These are phyloP conservation scores for Lentinula guzmanii DNA, from an alignment of 768 basidiomycete species.

Conservation along the genomic window DNA sequence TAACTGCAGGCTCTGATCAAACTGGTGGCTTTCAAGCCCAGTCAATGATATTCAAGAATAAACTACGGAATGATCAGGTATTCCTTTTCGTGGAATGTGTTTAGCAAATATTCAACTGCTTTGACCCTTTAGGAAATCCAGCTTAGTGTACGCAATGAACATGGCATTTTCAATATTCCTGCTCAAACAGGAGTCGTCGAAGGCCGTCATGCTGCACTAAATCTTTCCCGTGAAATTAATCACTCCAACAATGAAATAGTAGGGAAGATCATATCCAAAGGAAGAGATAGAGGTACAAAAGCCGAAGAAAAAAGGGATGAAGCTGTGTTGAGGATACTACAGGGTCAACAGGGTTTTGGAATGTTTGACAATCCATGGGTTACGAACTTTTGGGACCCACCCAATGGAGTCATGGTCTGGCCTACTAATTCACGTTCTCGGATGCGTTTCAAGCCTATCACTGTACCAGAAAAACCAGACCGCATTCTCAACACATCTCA, in stretches of 20 bases:
- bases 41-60: conserved; percentile 32
- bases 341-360: conserved; percentile 24
- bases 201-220: conserved; percentile 27
- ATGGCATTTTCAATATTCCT: conserved; percentile 31
- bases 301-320: conserved; percentile 47
- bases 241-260: conserved; percentile 13
- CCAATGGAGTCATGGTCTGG: conserved; percentile 28
- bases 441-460: not conserved
- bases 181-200: conserved; percentile 36
- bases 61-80: conserved; percentile 31
- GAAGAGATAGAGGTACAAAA: conserved; percentile 48
- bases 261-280: conserved; percentile 39
- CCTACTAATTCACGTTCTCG: conserved; percentile 32
- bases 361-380: conserved; percentile 41
- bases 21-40: conserved; percentile 20
- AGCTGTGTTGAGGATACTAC: conserved; percentile 35
- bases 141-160: conserved; percentile 18
- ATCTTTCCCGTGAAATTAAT: not conserved
- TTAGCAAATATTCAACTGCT: not conserved
- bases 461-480: conserved; percentile 1
- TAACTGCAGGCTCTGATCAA: conserved; percentile 19
- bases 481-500: conserved; percentile 40
- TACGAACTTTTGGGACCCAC: conserved; percentile 41
- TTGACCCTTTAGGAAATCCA: conserved; percentile 19
- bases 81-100: conserved; percentile 5